These are phyloP conservation scores for Ceratocystis smalleyi DNA, from an alignment of 2,329 filamentous ascomycete genomes.

Conservation along the genomic window DNA sequence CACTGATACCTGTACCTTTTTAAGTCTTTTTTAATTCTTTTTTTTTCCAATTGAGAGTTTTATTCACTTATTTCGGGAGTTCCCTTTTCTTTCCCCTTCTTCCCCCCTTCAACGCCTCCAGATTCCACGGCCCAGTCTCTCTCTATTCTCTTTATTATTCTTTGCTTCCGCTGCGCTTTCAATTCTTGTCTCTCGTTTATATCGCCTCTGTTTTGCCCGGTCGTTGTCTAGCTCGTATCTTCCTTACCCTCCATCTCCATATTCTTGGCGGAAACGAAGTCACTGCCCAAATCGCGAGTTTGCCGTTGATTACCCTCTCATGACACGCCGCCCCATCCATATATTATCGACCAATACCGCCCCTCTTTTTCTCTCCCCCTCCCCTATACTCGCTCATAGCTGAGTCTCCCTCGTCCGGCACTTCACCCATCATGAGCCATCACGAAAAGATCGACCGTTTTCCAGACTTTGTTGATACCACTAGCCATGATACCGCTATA, in stretches of 20 bases:
- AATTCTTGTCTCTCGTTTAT: conserved; percentile 6
- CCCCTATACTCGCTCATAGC: background rate
- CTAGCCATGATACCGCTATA: conserved; percentile 8
- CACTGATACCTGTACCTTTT: background rate
- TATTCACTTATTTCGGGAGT: background rate
- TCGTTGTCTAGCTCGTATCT: background rate
- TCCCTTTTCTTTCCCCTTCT: background rate
- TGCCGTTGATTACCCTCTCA: too few species aligned
- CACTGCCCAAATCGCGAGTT: too few species aligned
- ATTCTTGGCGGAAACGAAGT: too few species aligned
- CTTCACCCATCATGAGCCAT: conserved; percentile 14
- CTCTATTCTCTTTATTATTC: background rate
- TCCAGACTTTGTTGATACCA: conserved; percentile 36
- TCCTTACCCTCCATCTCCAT: too few species aligned
- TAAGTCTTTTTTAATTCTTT: background rate
- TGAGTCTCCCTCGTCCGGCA: background rate
- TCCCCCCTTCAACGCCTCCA: background rate
- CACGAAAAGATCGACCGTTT: conserved; percentile 37
- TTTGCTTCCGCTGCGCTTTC: background rate
- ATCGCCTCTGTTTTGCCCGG: background rate
- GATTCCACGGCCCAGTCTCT: background rate
- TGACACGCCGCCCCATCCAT: too few species aligned
- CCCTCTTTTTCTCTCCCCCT: background rate
- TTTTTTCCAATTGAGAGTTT: background rate
- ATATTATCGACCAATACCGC: background rate